Base-by-base conservation (phyloP, 2,329 filamentous ascomycete species). In the Corniculantispora saksenae region DNA sequence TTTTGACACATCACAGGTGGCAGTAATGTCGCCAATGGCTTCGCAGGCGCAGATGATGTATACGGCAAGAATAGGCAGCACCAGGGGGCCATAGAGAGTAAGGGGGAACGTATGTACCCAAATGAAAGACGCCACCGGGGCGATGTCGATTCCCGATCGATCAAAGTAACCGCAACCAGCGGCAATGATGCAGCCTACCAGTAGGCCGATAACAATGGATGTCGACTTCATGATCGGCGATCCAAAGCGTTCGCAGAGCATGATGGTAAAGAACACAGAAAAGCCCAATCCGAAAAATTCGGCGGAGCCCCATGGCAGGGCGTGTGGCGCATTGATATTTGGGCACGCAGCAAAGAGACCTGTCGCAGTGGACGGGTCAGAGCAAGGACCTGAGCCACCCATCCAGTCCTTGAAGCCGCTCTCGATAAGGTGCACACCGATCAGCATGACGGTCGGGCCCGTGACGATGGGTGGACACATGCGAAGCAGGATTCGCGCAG, bases 171-270 rank as follows among this genome's bases (percentile, higher is more conserved):
- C 91, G 60, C 85, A 89, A 1, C 91, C 91, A 0, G 84, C 91
- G 13, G 90, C 91, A 67, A 95, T 91, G 71, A 93, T 90, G 77
- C 91, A 94, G 54, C 92, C 92, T 1, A 89, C 74, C 0, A 93
- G 83, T 6, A 94, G 82, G 17, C 92, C 91, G 64, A 93, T 82
- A 50, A 94, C 86, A 38, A 94, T 91, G 35, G 89, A 88, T 9
- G 87, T 90, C 2, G 88, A 91, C 74, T 94, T 94, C 90, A 95
- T 94, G 69, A 95, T 90, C 0, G 92, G 92, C 0, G 91, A 85
- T 1, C 92, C 92, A 70, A 94, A 93, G 13, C 91, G 86, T 76
- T 95, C 92, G 74, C 90, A 92, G 15, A 94, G 74, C 66, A 95
- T 89, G 72, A 95, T 94, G 32, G 89, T 91, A 53, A 90, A 70